These are phyloP conservation scores for Adansonia grandidieri DNA, from an alignment of 441 rosid genomes.

Conservation along the genomic window DNA sequence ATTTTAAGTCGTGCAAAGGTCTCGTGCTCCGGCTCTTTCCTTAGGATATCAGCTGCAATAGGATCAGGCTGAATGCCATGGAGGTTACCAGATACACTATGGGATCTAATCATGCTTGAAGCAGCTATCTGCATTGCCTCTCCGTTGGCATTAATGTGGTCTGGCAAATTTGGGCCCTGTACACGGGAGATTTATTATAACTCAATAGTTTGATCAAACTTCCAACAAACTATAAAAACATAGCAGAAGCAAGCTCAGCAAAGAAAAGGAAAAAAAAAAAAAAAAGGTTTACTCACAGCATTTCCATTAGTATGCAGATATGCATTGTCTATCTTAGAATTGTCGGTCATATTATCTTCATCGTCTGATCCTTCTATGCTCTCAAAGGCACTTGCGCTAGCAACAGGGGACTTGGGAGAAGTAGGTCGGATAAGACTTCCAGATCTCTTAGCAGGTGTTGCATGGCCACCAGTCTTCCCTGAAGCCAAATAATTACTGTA, in stretches of 20 bases:
- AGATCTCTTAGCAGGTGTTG: conserved; percentile 55
- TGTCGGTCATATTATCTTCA: conserved; percentile 76
- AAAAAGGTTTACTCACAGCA: conserved; percentile 61
- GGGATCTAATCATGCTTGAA: conserved; percentile 89
- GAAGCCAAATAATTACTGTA: conserved; percentile 23
- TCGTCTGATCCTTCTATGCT: conserved; percentile 92
- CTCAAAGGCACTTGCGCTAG: conserved; percentile 90
- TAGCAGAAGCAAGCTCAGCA: neutral
- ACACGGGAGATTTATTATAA: conserved; percentile 21
- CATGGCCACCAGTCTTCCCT: conserved; percentile 68
- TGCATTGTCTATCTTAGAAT: conserved; percentile 56
- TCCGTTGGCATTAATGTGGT: conserved; percentile 57
- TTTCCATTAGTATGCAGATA: conserved; percentile 74
- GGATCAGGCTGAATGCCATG: conserved; percentile 99
- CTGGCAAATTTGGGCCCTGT: conserved; percentile 52
- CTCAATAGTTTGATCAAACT: conserved; percentile 25
- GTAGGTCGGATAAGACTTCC: conserved; percentile 73
- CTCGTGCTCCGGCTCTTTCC: conserved; percentile 98
- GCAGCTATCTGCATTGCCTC: conserved; percentile 64
- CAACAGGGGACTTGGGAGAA: conserved; percentile 93
- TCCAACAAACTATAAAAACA: neutral
- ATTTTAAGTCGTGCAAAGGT: conserved; percentile 84
- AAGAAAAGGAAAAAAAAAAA: conserved; percentile 14
- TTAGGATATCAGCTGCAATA: conserved; percentile 94
- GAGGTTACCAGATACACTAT: conserved; percentile 91